Conservation (phyloP, 805 yeast genomes). For the Sugiyamaella chiloensis region DNA sequence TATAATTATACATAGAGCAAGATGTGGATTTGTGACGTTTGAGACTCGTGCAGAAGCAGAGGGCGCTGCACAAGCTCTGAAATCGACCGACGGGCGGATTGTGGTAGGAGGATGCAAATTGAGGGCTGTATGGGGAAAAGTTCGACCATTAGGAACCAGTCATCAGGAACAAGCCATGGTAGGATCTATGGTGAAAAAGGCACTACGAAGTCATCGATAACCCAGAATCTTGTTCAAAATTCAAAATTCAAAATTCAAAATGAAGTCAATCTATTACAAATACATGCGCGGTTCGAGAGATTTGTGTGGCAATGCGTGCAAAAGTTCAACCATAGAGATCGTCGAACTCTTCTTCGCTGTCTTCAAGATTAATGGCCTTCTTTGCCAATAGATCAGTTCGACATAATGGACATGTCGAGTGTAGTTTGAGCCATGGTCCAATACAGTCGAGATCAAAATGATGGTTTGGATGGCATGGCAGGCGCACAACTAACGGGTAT, state of each 20-base stretch:
- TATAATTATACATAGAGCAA: constrained; percentile 53
- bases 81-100: constrained; percentile 22
- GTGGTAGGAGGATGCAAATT: constrained; percentile 31
- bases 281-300: too few relatives aligned
- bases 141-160: constrained; percentile 25
- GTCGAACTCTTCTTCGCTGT: constrained; percentile 56
- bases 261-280: too few relatives aligned
- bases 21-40: constrained; percentile 64
- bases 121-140: constrained; percentile 32
- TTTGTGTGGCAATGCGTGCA: not conserved
- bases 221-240: not conserved
- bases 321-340: constrained; percentile 57
- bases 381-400: constrained; percentile 63
- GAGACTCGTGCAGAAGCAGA: constrained; percentile 51
- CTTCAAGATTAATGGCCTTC: constrained; percentile 41
- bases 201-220: constrained; percentile 7
- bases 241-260: too few relatives aligned
- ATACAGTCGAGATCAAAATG: constrained; percentile 86
- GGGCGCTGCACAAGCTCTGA: constrained; percentile 27
- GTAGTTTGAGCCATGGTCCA: constrained; percentile 76
- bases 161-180: constrained; percentile 24
- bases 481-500: constrained; percentile 72
- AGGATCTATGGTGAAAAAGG: constrained; percentile 24
- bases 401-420: constrained; percentile 73
- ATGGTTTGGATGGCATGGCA: constrained; percentile 68